Base-by-base conservation (phyloP, 495 filamentous ascomycete genomes). In the Tuber borchii region DNA sequence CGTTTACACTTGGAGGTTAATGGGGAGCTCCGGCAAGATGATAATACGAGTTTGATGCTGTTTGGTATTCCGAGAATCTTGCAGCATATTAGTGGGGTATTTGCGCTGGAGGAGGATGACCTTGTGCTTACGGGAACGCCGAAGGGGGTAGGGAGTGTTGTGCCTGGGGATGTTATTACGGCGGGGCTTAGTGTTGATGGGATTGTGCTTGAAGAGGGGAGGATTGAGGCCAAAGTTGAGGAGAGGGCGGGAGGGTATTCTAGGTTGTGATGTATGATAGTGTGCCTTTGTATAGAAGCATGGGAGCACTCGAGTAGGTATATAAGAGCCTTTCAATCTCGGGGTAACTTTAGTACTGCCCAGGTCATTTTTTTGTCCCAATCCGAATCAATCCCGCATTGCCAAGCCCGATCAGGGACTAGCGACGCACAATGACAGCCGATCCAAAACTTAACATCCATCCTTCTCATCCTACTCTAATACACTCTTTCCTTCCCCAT, bases 91-190 rank as follows among this genome's bases (percentile, higher is more conserved):
- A 93, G 92, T 70, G 89, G 90, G 79, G 93, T 97, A n/a, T 97
- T 97, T 92, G 93, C 93, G 6, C 86, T 99, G 77, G 91, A 97
- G 86, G 87, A 91, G 83, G 95, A 94, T 65, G 95, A 99, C 85
- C 88, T 98, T 83, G 89, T 99, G 51, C 85, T 99, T 78, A 98
- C 95, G 42, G 95, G 95, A 61, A 99, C 95, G 70, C 95, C 95
- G 61, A 98, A 98, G 88, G 95, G 95, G 16, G 96, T 98, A 44
- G 95, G 95, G 1, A 87, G 88, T 34, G 94, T 98, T 19, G 87
- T 89, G 71, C 88, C 91, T 3, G 95, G 95, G 1, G 96, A 99
- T 87, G 87, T 94, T 26, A 93, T 99, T 91, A 91, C 86, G 74
- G 93, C 93, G 31, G 93, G 95, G 26, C 88, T 97, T 78, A 90